phyloP scores from a whole-genome alignment of 768 basidiomycete genomes.

The Lyophyllum semitale region DNA sequence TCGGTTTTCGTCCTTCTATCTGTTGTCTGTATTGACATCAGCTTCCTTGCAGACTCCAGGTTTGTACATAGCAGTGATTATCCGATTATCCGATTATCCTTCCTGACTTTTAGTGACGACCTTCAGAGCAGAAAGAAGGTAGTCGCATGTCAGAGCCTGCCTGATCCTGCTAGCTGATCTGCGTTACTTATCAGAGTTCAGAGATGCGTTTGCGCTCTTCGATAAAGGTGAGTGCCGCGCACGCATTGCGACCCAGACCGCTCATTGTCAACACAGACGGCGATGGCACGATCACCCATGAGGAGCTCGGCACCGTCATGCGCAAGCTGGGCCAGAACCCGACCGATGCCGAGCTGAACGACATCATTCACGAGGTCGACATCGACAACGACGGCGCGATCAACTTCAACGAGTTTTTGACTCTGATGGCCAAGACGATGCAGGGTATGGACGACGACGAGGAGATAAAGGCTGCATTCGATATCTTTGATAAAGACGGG shows the following conservation, averaged over 20 bases:
- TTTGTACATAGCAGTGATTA: not conserved
- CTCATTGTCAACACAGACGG: slow-evolving; percentile 31
- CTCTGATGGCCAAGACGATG: slow-evolving; percentile 46
- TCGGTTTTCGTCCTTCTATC: too few species aligned
- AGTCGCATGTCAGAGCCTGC: not conserved
- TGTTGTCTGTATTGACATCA: slow-evolving; percentile 5
- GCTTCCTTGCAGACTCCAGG: slow-evolving; percentile 7
- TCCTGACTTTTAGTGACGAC: not conserved
- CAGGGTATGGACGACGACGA: slow-evolving; percentile 42
- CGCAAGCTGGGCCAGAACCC: slow-evolving; percentile 49
- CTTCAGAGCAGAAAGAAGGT: slow-evolving; percentile 17
- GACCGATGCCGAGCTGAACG: slow-evolving; percentile 48
- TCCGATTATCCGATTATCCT: not conserved
- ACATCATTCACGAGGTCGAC: slow-evolving; percentile 54
- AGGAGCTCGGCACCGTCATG: slow-evolving; percentile 52
- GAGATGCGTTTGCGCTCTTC: slow-evolving; percentile 24
- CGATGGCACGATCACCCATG: slow-evolving; percentile 51
- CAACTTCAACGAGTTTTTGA: slow-evolving; percentile 49
- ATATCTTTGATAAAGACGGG: slow-evolving; percentile 92
- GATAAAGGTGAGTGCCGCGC: slow-evolving; percentile 26
- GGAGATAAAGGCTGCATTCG: slow-evolving; percentile 50
- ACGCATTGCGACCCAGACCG: not conserved
- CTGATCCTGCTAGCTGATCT: not conserved
- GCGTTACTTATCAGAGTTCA: slow-evolving; percentile 17
- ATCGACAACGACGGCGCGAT: slow-evolving; percentile 45